These are phyloP conservation scores for Rhynchosporium agropyri DNA, from an alignment of 2,329 filamentous ascomycete species.

Conservation along the genomic window DNA sequence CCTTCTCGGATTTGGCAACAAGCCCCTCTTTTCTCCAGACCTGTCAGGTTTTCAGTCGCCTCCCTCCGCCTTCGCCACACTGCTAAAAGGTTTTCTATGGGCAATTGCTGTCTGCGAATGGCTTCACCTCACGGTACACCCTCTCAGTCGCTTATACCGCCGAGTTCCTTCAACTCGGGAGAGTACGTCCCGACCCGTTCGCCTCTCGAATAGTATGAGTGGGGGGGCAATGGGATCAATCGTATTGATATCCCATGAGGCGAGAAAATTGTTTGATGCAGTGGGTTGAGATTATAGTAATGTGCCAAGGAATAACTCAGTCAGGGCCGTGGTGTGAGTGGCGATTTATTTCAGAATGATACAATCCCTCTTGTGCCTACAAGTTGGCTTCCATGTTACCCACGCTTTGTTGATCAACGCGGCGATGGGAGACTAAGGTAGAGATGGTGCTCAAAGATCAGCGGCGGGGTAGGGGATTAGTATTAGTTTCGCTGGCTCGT, in stretches of 20 bases:
- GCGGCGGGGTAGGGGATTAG: neutral
- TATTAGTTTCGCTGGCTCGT: neutral
- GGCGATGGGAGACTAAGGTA: neutral
- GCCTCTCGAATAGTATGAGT: neutral
- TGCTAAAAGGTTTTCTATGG: neutral
- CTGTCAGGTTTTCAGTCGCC: neutral
- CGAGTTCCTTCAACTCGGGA: conserved; percentile 1
- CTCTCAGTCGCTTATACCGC: neutral
- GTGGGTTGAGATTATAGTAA: neutral
- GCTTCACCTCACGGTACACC: neutral
- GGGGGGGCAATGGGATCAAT: conserved; percentile 8
- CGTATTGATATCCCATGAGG: neutral
- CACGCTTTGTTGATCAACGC: conserved; percentile 1
- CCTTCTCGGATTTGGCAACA: conserved; percentile 6
- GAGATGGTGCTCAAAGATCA: conserved; percentile 9
- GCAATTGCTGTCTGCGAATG: neutral
- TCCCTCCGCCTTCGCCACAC: neutral
- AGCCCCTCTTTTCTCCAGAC: neutral
- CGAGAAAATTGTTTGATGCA: neutral
- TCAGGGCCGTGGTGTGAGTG: neutral
- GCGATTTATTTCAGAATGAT: neutral
- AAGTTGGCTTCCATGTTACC: neutral
- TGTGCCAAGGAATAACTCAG: neutral
- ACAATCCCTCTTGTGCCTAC: neutral
- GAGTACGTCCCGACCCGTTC: conserved; percentile 3